phyloP scores from a whole-genome alignment of 2,329 filamentous ascomycete genomes.

The Aschersonia sp. region DNA sequence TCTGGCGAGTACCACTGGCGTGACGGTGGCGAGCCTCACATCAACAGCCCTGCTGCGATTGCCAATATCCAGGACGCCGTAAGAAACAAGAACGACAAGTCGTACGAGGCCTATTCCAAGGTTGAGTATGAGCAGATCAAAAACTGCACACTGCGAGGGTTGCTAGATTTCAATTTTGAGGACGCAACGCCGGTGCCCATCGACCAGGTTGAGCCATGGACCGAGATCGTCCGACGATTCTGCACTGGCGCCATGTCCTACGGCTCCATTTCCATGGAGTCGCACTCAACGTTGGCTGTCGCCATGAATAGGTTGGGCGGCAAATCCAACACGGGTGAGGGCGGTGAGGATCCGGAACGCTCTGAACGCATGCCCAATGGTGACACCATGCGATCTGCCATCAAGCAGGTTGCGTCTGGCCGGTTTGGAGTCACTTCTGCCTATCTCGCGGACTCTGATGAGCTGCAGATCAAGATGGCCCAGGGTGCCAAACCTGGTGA shows the following conservation, averaged over 20 bases:
- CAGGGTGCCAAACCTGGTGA: constrained; percentile 97
- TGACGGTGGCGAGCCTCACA: constrained; percentile 85
- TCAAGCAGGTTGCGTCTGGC: constrained; percentile 94
- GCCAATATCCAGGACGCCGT: constrained; percentile 96
- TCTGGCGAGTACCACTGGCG: constrained; percentile 98
- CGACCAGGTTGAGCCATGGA: constrained; percentile 96
- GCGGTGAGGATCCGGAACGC: constrained; percentile 88
- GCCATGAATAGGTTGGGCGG: constrained; percentile 95
- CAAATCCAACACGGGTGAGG: constrained; percentile 96
- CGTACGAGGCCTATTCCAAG: constrained; percentile 89
- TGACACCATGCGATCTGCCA: constrained; percentile 92
- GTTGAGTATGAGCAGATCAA: constrained; percentile 95
- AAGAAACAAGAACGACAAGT: constrained; percentile 95
- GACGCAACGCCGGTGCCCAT: constrained; percentile 75
- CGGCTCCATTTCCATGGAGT: constrained; percentile 96
- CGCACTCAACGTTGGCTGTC: constrained; percentile 86
- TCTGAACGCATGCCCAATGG: constrained; percentile 78
- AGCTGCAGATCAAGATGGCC: constrained; percentile 98
- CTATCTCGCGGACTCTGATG: constrained; percentile 88
- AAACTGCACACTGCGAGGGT: constrained; percentile 82
- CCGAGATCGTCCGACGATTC: constrained; percentile 90
- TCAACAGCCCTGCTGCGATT: constrained; percentile 90
- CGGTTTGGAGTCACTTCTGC: constrained; percentile 93
- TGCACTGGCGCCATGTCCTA: constrained; percentile 98
- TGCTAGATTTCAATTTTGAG: constrained; percentile 94